Evolutionary conservation across 129 eudicot genomes (phyloP), one percentile per base, ranked within the genome.

Genomic region (Apium graveolens): DNA sequence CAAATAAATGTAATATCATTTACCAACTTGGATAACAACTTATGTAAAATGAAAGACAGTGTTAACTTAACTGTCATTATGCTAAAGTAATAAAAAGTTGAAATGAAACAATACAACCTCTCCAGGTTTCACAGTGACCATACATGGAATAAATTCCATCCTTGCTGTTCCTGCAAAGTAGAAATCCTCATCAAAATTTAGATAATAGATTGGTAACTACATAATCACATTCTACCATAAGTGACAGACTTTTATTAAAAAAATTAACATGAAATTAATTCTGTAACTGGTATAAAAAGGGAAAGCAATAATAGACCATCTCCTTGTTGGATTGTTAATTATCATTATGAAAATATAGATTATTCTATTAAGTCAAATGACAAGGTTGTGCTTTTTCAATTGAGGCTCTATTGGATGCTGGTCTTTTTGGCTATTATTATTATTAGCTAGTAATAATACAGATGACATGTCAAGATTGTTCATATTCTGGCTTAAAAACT

Each of bases 141-240:
- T 83, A 84, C 88, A 96, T 34, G 96, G 97, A 78, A 90, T 86
- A 78, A 92, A 92, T 43, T 92, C 96, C 76, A 82, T 79, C 45
- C 96, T 96, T 68, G 85, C 88, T 49, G 96, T 84, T 34, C 96
- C 97, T 92, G 92, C 89, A 87, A 70, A 83, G 63, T 11, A 82
- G 68, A 81, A 62, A n/a, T 11, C 46, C 65, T 38, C 41, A 20
- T 70, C 7, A 20, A 35, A 38, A 20, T 70, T 38, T 31, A 57
- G 31, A 24, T 57, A 24, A n/a, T 57, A 57, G 4, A 55, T 21
- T 55, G 66, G 66, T 57, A 57, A 57, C 66, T 57, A n/a, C 7
- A n/a, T 24, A 57, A 57, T 57, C 31, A 57, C 14, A 57, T 57
- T 9, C 13, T 8, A 57, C 31, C 66, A n/a, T 7, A 9, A n/a